Conservation (phyloP, 495 filamentous ascomycete species). For the Aspergillus ellipticus region DNA sequence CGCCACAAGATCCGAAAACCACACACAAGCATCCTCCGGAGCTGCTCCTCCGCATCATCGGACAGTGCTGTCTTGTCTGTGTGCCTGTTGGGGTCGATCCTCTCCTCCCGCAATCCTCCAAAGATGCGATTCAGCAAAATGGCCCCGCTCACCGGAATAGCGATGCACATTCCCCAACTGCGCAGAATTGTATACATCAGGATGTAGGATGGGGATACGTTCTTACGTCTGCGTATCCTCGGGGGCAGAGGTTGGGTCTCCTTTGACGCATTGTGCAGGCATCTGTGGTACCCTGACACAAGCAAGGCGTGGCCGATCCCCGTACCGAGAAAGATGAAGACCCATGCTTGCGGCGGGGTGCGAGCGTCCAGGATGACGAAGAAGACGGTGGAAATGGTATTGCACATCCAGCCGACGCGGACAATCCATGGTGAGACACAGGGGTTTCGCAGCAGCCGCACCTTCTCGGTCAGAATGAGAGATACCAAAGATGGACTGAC, state of each 20-base stretch:
- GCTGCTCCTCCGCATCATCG: slow-evolving; percentile 18
- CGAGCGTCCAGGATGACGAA: slow-evolving; percentile 45
- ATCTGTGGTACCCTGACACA: slow-evolving; percentile 46
- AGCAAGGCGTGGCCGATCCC: slow-evolving; percentile 56
- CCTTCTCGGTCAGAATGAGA: slow-evolving; percentile 36
- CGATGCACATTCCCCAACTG: slow-evolving; percentile 59
- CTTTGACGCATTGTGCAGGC: slow-evolving; percentile 32
- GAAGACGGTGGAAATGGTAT: slow-evolving; percentile 43
- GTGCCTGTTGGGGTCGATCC: background rate
- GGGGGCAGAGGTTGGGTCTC: slow-evolving; percentile 4
- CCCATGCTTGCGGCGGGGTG: slow-evolving; percentile 44
- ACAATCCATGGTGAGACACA: slow-evolving; percentile 51
- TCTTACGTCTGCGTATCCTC: slow-evolving; percentile 1
- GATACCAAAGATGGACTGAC: slow-evolving; percentile 43
- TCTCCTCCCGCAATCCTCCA: slow-evolving; percentile 7
- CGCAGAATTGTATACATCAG: slow-evolving; percentile 57
- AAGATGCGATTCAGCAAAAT: slow-evolving; percentile 52
- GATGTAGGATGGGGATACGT: slow-evolving; percentile 15
- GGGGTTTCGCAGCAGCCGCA: slow-evolving; percentile 17
- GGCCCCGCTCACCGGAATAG: slow-evolving; percentile 57
- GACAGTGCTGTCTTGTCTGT: slow-evolving; percentile 48
- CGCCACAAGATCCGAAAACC: slow-evolving; percentile 11
- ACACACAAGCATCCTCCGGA: slow-evolving; percentile 5
- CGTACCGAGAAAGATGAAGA: slow-evolving; percentile 50
- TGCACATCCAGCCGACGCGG: slow-evolving; percentile 52